Base-by-base conservation (phyloP, 768 basidiomycete species). In the Tremella yokohamensis region DNA sequence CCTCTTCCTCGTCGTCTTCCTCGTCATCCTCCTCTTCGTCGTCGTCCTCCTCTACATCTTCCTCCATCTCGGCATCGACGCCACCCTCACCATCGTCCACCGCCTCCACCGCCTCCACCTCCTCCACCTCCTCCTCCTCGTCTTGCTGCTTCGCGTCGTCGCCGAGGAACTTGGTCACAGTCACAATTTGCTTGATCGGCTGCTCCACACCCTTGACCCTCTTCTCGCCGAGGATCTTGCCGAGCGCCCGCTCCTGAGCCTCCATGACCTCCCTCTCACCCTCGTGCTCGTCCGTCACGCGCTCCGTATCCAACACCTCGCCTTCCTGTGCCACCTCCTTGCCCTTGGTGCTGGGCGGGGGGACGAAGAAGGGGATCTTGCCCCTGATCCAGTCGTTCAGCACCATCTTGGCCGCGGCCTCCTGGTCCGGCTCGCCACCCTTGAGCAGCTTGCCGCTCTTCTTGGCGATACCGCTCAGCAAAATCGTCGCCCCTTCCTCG, bases 341-440 rank as follows among this genome's bases (percentile, higher is more conserved):
- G 19, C 40, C 29, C 57, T 62, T 57, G 15, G 38, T 22, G 74
- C 90, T 90, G 55, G 94, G 94, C 13, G 96, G 96, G 12, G 87
- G 74, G 38, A 91, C 92, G 70, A 97, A 99, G 81, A 86, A 99
- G 18, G 96, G 96, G 70, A 99, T 94, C 66, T 90, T 87, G 8
- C 94, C 96, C 47, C 96, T 81, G 58, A 97, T 91, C 94, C 94
- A 97, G 76, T 97, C 96, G 75, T 86, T 89, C 70, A 99, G 78
- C 48, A 98, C 80, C 75, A 99, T 93, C 80, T 93, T 98, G 26
- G 94, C 88, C 25, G 93, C 91, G 2, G 88, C 83, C 70, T 97
- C 89, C 45, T 87, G 74, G 77, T 96, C 92, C 1, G 94, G 90
- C 76, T 98, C 94, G 59, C 96, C 96, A 49, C 91, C 90, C 70